Evolutionary conservation across 345 rosid genomes (phyloP).

Genomic region (Dipteronia dyeriana): DNA sequence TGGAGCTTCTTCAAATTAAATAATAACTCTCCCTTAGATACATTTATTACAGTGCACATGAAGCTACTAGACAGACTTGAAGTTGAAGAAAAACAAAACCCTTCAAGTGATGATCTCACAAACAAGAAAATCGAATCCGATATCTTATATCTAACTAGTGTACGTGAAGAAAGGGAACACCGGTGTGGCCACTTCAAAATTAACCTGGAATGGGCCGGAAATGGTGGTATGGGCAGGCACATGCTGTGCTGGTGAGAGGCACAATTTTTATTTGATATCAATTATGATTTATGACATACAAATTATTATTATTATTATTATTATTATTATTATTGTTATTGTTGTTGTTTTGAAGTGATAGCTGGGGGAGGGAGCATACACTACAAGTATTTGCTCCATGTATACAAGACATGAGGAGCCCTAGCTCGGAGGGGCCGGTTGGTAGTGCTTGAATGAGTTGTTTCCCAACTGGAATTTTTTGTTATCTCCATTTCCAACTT

Average conservation of each 20-base stretch:
- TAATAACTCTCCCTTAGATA: not conserved
- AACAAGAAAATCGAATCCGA: conserved; percentile 9
- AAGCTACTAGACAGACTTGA: not conserved
- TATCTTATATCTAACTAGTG: not conserved
- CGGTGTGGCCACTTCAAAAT: conserved; percentile 1
- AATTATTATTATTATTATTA: too few relatives aligned
- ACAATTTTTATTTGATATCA: conserved; percentile 15
- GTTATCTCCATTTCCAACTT: conserved; percentile 13
- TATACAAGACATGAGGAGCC: conserved; percentile 21
- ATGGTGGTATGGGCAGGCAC: conserved; percentile 42
- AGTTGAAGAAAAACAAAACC: not conserved
- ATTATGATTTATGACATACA: too few relatives aligned
- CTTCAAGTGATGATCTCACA: not conserved
- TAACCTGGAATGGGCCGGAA: conserved; percentile 16
- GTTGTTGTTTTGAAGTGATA: conserved; percentile 21
- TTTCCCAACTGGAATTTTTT: conserved; percentile 45
- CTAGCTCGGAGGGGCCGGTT: conserved; percentile 29
- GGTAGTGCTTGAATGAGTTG: conserved; percentile 51
- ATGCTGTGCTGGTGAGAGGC: conserved; percentile 54
- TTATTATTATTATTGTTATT: not conserved
- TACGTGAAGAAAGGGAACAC: conserved; percentile 6
- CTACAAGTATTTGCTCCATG: conserved; percentile 21
- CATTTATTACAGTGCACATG: not conserved
- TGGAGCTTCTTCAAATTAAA: not conserved
- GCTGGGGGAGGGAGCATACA: conserved; percentile 13